phyloP scores from a whole-genome alignment of 2,329 filamentous ascomycete species.

The Neurospora crassa region DNA sequence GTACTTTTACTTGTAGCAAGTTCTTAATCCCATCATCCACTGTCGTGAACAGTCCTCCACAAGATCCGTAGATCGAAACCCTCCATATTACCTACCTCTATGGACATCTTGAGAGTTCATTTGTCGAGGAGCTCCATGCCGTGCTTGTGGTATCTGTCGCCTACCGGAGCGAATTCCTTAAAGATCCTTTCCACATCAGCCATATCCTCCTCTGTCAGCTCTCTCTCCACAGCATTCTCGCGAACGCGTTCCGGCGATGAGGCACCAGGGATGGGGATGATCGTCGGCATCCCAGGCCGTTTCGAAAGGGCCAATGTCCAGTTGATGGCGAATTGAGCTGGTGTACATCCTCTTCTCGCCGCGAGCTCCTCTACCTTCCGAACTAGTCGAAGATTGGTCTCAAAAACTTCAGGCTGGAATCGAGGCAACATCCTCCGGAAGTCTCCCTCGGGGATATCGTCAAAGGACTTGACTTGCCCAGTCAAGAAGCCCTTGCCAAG shows the following conservation, averaged over 20 bases:
- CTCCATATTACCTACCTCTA: neutral
- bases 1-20: no score
- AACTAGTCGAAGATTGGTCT: constrained; percentile 54
- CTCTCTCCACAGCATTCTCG: constrained; percentile 48
- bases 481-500: constrained; percentile 43
- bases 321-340: constrained; percentile 55
- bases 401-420: constrained; percentile 54
- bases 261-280: constrained; percentile 60
- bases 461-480: constrained; percentile 38
- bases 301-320: constrained; percentile 47
- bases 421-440: constrained; percentile 38
- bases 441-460: constrained; percentile 48
- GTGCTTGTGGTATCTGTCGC: constrained; percentile 9
- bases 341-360: constrained; percentile 47
- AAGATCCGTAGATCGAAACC: neutral
- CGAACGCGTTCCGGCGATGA: constrained; percentile 43
- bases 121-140: constrained; percentile 10
- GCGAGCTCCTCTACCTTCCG: constrained; percentile 48
- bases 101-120: neutral
- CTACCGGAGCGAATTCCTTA: constrained; percentile 10
- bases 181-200: constrained; percentile 11
- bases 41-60: neutral
- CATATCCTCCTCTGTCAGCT: constrained; percentile 16
- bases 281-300: constrained; percentile 41
- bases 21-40: neutral